phyloP scores from a whole-genome alignment of 129 eudicot species.

The Chrysanthemum lavandulifolium region DNA sequence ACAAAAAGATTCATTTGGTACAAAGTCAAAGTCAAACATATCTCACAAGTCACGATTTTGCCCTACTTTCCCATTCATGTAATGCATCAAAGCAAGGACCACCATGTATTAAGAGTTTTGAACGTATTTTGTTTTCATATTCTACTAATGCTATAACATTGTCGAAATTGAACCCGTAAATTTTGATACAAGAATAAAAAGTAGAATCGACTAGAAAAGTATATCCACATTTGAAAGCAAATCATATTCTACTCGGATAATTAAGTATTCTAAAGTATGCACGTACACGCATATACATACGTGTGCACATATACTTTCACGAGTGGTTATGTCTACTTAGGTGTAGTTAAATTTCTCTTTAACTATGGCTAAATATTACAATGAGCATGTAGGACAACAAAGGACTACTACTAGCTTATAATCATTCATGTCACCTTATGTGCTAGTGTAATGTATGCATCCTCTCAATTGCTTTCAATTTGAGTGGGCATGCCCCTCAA shows the following conservation, averaged over 20 bases:
- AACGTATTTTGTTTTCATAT: background rate
- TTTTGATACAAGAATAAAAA: no score
- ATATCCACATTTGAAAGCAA: no score
- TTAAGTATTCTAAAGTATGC: no score
- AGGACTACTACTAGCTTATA: slow-evolving; percentile 10
- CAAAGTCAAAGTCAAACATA: slow-evolving; percentile 30
- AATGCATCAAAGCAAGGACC: slow-evolving; percentile 23
- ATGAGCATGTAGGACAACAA: slow-evolving; percentile 3
- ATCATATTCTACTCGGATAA: no score
- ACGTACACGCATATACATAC: no score
- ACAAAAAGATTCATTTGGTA: slow-evolving; percentile 23
- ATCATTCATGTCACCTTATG: slow-evolving; percentile 33
- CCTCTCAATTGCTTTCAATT: slow-evolving; percentile 33
- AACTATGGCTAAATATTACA: slow-evolving; percentile 16
- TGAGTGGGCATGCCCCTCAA: slow-evolving; percentile 27
- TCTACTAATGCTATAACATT: background rate
- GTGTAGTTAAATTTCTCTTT: background rate
- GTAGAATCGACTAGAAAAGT: no score
- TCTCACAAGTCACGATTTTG: slow-evolving; percentile 5
- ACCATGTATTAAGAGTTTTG: slow-evolving; percentile 3
- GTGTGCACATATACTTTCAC: no score
- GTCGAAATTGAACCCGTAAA: no score
- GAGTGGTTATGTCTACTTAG: background rate
- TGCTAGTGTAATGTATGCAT: slow-evolving; percentile 11
- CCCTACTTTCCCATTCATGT: background rate